These are phyloP conservation scores for Paraphaeosphaeria sporulosa DNA, from an alignment of 2,329 filamentous ascomycete species.

Conservation along the genomic window DNA sequence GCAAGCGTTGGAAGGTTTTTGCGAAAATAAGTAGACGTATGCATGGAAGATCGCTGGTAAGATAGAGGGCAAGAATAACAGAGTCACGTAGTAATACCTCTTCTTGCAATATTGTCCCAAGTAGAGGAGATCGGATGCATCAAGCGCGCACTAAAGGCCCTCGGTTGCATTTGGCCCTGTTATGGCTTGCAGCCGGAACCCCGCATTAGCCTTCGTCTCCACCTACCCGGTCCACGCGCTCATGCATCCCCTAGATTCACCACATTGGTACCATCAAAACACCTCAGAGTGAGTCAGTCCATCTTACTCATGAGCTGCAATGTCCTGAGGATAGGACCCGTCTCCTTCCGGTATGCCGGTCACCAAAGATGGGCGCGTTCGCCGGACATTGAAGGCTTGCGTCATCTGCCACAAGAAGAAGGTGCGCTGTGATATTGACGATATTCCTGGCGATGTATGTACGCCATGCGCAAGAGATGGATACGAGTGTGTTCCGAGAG, in stretches of 20 bases:
- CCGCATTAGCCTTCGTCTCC: not conserved
- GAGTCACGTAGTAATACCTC: too few species aligned
- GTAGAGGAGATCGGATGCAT: too few species aligned
- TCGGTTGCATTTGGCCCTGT: not conserved
- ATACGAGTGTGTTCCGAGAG: conserved; percentile 42
- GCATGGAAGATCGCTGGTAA: too few species aligned
- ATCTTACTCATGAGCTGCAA: not conserved
- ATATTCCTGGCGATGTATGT: conserved; percentile 46
- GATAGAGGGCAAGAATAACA: too few species aligned
- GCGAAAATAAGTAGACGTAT: too few species aligned
- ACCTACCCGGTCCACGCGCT: not conserved
- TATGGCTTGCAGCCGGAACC: not conserved
- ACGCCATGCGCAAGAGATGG: conserved; percentile 47
- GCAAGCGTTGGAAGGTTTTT: too few species aligned
- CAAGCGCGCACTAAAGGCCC: not conserved
- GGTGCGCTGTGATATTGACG: conserved; percentile 41
- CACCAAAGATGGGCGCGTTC: conserved; percentile 29
- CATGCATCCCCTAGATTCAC: not conserved
- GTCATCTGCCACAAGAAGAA: conserved; percentile 56
- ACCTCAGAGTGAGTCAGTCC: not conserved
- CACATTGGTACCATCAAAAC: not conserved
- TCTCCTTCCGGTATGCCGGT: conserved; percentile 17
- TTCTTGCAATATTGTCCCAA: not conserved
- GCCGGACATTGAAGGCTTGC: conserved; percentile 47
- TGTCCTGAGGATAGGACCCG: not conserved